These are phyloP conservation scores for Wickerhamiella sorbophila DNA, from an alignment of 805 yeast genomes.

Conservation along the genomic window DNA sequence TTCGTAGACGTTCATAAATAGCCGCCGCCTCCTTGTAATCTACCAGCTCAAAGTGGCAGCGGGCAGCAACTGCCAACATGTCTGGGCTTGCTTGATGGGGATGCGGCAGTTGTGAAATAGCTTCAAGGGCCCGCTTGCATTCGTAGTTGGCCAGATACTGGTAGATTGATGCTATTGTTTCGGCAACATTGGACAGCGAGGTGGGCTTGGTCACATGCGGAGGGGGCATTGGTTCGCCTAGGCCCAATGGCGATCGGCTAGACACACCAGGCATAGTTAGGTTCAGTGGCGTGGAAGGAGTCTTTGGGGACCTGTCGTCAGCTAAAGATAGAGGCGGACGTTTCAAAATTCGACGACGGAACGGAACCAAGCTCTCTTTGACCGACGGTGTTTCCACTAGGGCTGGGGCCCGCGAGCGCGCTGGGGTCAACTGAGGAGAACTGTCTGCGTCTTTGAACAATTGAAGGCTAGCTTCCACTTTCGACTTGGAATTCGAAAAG, in stretches of 20 bases:
- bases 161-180: not conserved
- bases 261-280: too few species aligned
- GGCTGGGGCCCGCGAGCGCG: not conserved
- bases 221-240: not conserved
- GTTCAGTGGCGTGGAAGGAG: not conserved
- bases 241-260: too few species aligned
- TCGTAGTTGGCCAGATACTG: conserved; percentile 35
- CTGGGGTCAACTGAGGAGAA: not conserved
- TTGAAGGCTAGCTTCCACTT: not conserved
- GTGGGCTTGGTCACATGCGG: not conserved
- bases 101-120: conserved; percentile 49
- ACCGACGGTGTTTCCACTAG: not conserved
- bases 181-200: not conserved
- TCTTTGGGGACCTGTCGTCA: not conserved
- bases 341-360: not conserved
- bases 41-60: conserved; percentile 74
- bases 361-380: not conserved
- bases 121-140: conserved; percentile 64
- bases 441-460: not conserved
- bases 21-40: conserved; percentile 64
- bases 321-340: not conserved
- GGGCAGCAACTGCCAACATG: conserved; percentile 68
- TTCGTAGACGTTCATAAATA: conserved; percentile 48
- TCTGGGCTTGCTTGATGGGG: conserved; percentile 61
- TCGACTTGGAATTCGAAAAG: not conserved